Base-by-base conservation (phyloP, 1,139 yeast genomes). In the Saccharomyces hybrid region DNA sequence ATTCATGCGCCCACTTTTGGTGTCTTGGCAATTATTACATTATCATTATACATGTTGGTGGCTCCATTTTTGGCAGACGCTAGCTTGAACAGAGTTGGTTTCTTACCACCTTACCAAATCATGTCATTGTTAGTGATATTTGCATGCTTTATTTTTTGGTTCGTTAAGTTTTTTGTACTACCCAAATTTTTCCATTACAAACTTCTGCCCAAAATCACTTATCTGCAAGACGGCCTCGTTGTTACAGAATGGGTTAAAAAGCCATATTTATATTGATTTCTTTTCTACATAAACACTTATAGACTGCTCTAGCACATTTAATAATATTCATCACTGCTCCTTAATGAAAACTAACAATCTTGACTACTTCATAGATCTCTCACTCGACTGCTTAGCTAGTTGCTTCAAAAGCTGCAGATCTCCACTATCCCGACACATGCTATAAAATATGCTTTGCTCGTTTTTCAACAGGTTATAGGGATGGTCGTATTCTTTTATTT, bases 341-440 rank as follows among this genome's bases (percentile, higher is more conserved):
- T 42, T 42, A 49, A 32, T 38, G 13, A 14, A 3, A 14, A 25
- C 5, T 14, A 2, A 20, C 9, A 20, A 3, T 20, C 4, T 20
- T 3, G 47, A 44, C 14, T 6, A 20, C 9, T 7, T 7, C 11
- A 8, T 14, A 7, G 8, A 5, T 34, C 42, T 34, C 23, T 34
- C 42, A 6, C 11, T 8, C 7, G 44, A 52, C n/a, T 80, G 83
- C 67, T 84, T 83, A 6, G 96, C 95, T 61, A 88, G 71, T 58
- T 77, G 78, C 16, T 80, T 73, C 63, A 90, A 78, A 5, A 84
- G 76, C 46, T 87, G 95, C 58, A 89, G 75, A 66, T 90, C 96
- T 50, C 96, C 96, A 67, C 91, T 84, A 68, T 88, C 85, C 55
- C 78, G 82, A 73, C 96, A 89, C 96, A 89, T 88, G 57, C 84